Evolutionary conservation across 306 rosid genomes (phyloP), one percentile per base, ranked within the genome.

Genomic region (Cyclanthera cordifolia): DNA sequence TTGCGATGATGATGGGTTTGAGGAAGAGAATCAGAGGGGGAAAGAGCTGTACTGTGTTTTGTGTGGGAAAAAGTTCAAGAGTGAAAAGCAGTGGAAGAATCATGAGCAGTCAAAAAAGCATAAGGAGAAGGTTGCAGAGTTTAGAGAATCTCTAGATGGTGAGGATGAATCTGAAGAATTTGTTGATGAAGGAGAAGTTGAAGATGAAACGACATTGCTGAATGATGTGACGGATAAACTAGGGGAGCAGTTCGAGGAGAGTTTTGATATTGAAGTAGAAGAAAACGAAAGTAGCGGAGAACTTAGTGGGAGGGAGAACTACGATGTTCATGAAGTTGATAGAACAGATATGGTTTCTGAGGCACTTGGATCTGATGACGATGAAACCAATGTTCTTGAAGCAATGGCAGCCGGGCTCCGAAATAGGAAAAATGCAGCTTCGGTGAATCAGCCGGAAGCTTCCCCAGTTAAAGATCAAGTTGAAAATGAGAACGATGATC

Each of bases 11-110:
- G 76, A 10, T 13, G 72, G 23, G 67, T 79, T 65, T 20, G 85
- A 69, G 28, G 85, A 80, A 25, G 83, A 82, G 73, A 77, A 66
- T 25, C 67, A 63, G 75, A 77, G 63, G 81, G 82, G 64, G 70
- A 84, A 84, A 47, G 96, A 90, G 83, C 78, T 94, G 63, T 94
- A 88, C 72, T 94, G 99, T 74, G 91, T 88, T 66, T 53, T 88
- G 59, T 94, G 97, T 82, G 91, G 97, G 79, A 94, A 94, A 88
- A 94, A 88, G 90, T 90, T 94, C 77, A 94, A 86, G 91, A 94
- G 99, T 85, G 99, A 94, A 77, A 94, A 83, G 84, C 99, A 94
- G 51, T 94, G 99, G 99, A 94, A 94, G 83, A 94, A 94, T 53
- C 99, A 94, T 16, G 99, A 94, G 86, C 97, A 86, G 79, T 90